A percentile compares a stretch with the other conserved stretches of the same genome.
Conservation (phyloP, 2,329 filamentous ascomycete genomes). For the Elsinoe ampelina region DNA sequence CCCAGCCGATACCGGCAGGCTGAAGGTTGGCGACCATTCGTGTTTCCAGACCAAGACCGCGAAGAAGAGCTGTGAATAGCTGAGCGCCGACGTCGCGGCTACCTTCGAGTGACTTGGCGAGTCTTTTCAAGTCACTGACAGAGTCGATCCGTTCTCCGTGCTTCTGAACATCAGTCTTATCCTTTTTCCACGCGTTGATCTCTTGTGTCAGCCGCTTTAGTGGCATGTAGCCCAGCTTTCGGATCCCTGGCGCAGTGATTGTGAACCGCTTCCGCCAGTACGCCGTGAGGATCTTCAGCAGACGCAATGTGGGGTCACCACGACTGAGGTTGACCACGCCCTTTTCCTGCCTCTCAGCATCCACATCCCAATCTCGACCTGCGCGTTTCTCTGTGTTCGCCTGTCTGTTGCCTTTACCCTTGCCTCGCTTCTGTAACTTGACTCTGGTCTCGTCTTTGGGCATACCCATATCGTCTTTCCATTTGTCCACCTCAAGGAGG, state of each 20-base stretch:
- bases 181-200: conserved; percentile 58
- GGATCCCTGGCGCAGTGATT: conserved; percentile 65
- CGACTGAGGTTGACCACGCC: conserved; percentile 67
- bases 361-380: conserved; percentile 61
- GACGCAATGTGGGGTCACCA: conserved; percentile 68
- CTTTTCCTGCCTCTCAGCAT: conserved; percentile 59
- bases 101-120: conserved; percentile 62
- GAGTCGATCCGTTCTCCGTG: conserved; percentile 70
- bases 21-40: conserved; percentile 79
- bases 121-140: conserved; percentile 57
- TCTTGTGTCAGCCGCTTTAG: conserved; percentile 66
- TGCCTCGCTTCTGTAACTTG: conserved; percentile 32
- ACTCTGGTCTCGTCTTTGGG: conserved; percentile 25
- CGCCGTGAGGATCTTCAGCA: conserved; percentile 65
- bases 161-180: conserved; percentile 49
- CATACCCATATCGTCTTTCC: conserved; percentile 56
- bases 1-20: conserved; percentile 83
- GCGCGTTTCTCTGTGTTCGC: conserved; percentile 35
- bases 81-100: conserved; percentile 84
- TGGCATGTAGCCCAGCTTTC: conserved; percentile 84
- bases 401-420: conserved; percentile 29
- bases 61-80: conserved; percentile 75
- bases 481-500: conserved; percentile 64
- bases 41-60: conserved; percentile 72
- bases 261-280: conserved; percentile 86